phyloP scores from a whole-genome alignment of 2,329 filamentous ascomycete genomes.

The Pseudogymnoascus sp. region DNA sequence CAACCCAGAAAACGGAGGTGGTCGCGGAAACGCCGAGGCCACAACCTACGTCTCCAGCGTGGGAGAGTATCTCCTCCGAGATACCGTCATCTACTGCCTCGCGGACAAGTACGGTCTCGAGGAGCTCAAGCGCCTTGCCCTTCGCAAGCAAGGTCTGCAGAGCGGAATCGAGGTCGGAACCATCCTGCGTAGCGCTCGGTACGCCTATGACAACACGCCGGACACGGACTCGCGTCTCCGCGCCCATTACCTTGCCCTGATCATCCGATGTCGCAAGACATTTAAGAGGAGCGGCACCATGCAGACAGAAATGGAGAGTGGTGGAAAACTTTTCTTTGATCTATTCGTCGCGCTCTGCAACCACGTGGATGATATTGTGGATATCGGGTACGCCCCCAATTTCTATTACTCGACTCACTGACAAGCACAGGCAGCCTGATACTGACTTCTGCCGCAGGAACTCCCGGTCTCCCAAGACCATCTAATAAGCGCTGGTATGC shows the following conservation, averaged over 20 bases:
- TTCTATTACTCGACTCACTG: slow-evolving; percentile 18
- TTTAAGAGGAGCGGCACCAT: slow-evolving; percentile 98
- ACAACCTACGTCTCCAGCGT: slow-evolving; percentile 71
- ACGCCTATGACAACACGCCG: slow-evolving; percentile 91
- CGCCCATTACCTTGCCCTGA: slow-evolving; percentile 94
- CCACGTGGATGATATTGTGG: slow-evolving; percentile 92
- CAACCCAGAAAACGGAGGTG: slow-evolving; percentile 41
- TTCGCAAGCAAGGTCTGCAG: slow-evolving; percentile 92
- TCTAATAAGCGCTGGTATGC: slow-evolving; percentile 34
- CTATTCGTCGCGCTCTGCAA: slow-evolving; percentile 98
- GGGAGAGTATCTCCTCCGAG: slow-evolving; percentile 72
- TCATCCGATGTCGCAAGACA: slow-evolving; percentile 93
- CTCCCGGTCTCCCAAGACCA: slow-evolving; percentile 45
- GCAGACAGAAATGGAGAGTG: slow-evolving; percentile 97
- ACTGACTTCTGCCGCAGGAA: slow-evolving; percentile 33
- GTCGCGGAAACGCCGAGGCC: slow-evolving; percentile 58
- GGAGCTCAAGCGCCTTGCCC: slow-evolving; percentile 81
- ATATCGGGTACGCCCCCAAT: slow-evolving; percentile 48
- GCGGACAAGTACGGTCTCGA: slow-evolving; percentile 87
- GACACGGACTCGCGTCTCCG: slow-evolving; percentile 87
- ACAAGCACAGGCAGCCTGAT: slow-evolving; percentile 13
- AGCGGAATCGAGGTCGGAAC: slow-evolving; percentile 85
- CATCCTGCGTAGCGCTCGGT: slow-evolving; percentile 86
- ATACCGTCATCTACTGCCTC: slow-evolving; percentile 91
- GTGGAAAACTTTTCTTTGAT: slow-evolving; percentile 94